Evolutionary conservation across 176 grass and related monocot species (phyloP), one percentile per base, ranked within the genome.

Genomic region (Hsuehochloa calcarea): DNA sequence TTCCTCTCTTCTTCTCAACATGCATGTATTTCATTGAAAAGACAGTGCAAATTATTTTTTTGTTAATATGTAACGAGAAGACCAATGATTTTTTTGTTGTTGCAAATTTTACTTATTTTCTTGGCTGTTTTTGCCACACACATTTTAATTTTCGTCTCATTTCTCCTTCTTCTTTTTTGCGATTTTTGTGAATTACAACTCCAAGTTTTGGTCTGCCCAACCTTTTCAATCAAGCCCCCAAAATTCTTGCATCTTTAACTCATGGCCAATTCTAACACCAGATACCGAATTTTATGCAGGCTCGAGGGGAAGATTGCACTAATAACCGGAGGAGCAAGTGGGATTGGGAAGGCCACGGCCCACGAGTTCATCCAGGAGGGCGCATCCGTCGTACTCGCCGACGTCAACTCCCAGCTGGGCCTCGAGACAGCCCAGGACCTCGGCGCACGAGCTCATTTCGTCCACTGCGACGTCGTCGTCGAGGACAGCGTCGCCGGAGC

Each of bases 291-390:
- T 52, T 1, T 17, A 0, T 15, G 40, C 69, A 98, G 93, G 40
- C 61, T 98, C 0, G 75, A 93, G 23, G 93, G 95, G 5, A 95
- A 94, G 75, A 61, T 95, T 10, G 96, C 96, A 4, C 25, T 98
- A 19, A 78, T 98, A 44, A 98, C 96, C 8, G 96, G 93, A 0
- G 96, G 93, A 68, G 91, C 91, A 15, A 87, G 89, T 3, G 96
- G 96, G 69, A 89, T 95, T 0, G 96, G 96, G 0, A 98, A 95
- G 80, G 93, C 93, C 0, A 82, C 91, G 27, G 96, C 96, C 62
- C 78, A 81, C 3, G 91, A 95, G 41, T 98, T 95, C 90, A 88
- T 98, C 89, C 55, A 41, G 16, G 93, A 95, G 60, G 96, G 91
- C 50, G 91, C 96, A 17, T 84, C 86, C 22, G 93, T 98, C 19